Evolutionary conservation across 352 stramenopile genomes (phyloP), one percentile per base, ranked within the genome.

Genomic region (Globisporangium nagaii): DNA sequence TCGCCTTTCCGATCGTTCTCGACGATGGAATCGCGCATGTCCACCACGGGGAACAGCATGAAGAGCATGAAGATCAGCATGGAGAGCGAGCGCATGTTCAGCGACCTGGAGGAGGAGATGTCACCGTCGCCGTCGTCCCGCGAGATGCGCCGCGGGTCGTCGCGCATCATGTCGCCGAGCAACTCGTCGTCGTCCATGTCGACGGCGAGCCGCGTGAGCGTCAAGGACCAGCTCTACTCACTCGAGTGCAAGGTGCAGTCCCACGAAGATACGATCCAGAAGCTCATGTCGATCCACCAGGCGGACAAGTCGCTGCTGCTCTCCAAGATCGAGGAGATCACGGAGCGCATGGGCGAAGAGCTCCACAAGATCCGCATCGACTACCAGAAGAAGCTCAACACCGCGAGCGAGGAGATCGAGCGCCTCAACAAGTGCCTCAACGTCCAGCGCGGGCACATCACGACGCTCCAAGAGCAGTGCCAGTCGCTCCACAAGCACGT

Each of bases 31-130:
- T 81, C 72, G 42, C 76, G 79, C 52, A 60, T 86, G 60, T 85
- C 74, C 34, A 64, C 63, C 46, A 70, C 60, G 6, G 70, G 65
- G 60, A 79, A 65, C 65, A 84, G 71, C 66, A 86, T 87, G 68
- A 89, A 89, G 68, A 79, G 69, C 71, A 86, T 89, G 74, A 89
- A 87, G 68, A 83, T 89, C 64, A 84, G 68, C 52, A 89, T 89
- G 76, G 79, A 87, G 22, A 86, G 75, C 50, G 79, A 89, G 58
- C 71, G 79, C 54, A 87, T 89, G 79, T 89, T 89, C 55, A 80
- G 66, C 36, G 76, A 89, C 57, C 76, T 89, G 41, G 79, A 89
- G 46, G 79, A 89, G 36, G 76, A 89, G 39, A 62, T 86, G 53
- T 71, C 76, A 41, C 74, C 77, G 49, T 76, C 74, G 32, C 63